Evolutionary conservation across 163 green algal genomes (phyloP).

Genomic region (Botryococcus braunii): DNA sequence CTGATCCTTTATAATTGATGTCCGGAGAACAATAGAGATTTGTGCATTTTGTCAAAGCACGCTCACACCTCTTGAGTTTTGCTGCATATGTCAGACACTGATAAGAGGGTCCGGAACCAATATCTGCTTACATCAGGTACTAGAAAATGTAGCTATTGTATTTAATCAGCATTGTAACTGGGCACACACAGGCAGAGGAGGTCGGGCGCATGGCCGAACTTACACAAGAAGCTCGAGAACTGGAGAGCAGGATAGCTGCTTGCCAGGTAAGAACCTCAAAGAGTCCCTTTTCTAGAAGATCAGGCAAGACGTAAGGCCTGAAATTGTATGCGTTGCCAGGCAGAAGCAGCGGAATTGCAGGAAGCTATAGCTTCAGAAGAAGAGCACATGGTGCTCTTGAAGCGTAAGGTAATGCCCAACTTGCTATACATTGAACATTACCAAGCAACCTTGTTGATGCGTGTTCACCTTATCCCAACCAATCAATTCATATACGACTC

Average conservation of each 20-base stretch:
- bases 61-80: no score
- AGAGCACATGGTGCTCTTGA: conserved; percentile 16
- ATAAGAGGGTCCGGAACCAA: no score
- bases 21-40: no score
- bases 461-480: not conserved
- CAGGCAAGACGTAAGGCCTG: not conserved
- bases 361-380: conserved; percentile 18
- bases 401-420: not conserved
- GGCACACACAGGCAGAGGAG: not conserved
- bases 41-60: no score
- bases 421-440: no score
- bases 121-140: no score
- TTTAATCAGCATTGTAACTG: not conserved
- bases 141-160: not conserved
- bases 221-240: not conserved
- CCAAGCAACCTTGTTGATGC: no score
- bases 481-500: not conserved
- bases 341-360: conserved; percentile 15
- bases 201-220: no score
- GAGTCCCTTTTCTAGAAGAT: not conserved
- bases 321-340: not conserved
- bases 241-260: not conserved
- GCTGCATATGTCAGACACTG: no score
- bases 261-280: not conserved
- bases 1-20: no score